Evolutionary conservation across 2,329 filamentous ascomycete species (phyloP), one percentile per base, ranked within the genome.

Genomic region (Phyllosticta citriasiana): DNA sequence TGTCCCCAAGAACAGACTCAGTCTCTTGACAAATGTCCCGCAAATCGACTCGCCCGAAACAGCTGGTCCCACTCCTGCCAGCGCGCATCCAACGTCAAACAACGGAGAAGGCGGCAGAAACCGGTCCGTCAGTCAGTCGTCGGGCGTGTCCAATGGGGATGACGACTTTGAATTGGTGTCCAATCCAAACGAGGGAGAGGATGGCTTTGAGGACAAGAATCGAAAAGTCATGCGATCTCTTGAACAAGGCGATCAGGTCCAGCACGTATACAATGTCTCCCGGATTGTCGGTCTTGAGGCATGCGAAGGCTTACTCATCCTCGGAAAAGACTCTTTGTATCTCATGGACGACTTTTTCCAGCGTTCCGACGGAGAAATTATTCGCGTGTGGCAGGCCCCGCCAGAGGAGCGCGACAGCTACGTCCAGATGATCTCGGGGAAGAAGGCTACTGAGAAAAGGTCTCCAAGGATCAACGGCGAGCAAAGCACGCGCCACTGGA

Each of bases 321-420:
- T 97, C 51, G 94, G 94, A 19, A 96, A 96, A 73, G 88, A 93
- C 67, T 88, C 86, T 55, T 81, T 99, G 16, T 99, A 99, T 71
- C 87, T 99, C 66, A 88, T 97, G 74, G 94, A 99, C 74, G 93
- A 94, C 67, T 93, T 96, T 69, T 97, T 99, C 72, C 93, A 97
- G 70, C 86, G 93, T 65, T 87, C 89, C 2, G 94, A 97, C 69
- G 93, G 93, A 12, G 95, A 99, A 72, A 97, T 99, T 69, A 90
- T 99, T 63, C 93, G 96, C 68, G 92, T 96, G 8, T 93, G 89
- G 84, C 91, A 97, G 74, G 95, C 94, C 2, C 91, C 93, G 0
- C 79, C 83, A 0, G 92, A 97, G 66, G 95, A 99, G 74, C 87
- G 94, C 24, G 94, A 99, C 68, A 91, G 91, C 0, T 99, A 97